Base-by-base conservation (phyloP, 148 eudicot species). In the Hydrangea macrophylla region DNA sequence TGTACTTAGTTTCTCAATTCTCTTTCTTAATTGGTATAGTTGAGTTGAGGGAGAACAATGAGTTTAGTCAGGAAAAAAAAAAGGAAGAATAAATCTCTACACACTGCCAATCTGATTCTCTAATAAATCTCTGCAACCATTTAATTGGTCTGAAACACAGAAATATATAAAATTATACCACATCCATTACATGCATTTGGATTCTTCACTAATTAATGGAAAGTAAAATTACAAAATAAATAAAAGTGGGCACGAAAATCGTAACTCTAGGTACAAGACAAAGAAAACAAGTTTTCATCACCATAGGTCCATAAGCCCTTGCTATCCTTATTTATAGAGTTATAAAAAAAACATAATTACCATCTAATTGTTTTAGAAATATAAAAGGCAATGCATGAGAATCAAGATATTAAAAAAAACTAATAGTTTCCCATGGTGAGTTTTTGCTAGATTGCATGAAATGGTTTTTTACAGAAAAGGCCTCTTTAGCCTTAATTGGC, bases 11-110 rank as follows among this genome's bases (percentile, higher is more conserved):
- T 86, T 93, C 70, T 76, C 96, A 6, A 62, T 93, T 75, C 82
- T 93, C 57, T 93, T 88, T 73, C 90, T 93, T 64, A 95, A 93
- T 79, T 90, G 98, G 96, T 93, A 93, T 54, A 93, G 70, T 66
- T 93, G 70, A 86, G 40, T 65, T 62, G 42, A 50, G 69, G 69
- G 23, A 31, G 51, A 22, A 45, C 22, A 64, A 26, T n/a, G n/a
- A n/a, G n/a, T n/a, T n/a, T n/a, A n/a, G n/a, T n/a, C n/a, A n/a
- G n/a, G n/a, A n/a, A n/a, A n/a, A n/a, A n/a, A n/a, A n/a, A n/a
- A n/a, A n/a, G n/a, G n/a, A n/a, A n/a, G n/a, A n/a, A n/a, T n/a
- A n/a, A n/a, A n/a, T 48, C 15, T 48, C 22, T 18, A 22, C 53
- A 48, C 6, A 48, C 2, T 17, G 22, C 5, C 18, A 48, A 48